Base-by-base conservation (phyloP, 169 alveolate species). In the Amoebophrya sp. region DNA sequence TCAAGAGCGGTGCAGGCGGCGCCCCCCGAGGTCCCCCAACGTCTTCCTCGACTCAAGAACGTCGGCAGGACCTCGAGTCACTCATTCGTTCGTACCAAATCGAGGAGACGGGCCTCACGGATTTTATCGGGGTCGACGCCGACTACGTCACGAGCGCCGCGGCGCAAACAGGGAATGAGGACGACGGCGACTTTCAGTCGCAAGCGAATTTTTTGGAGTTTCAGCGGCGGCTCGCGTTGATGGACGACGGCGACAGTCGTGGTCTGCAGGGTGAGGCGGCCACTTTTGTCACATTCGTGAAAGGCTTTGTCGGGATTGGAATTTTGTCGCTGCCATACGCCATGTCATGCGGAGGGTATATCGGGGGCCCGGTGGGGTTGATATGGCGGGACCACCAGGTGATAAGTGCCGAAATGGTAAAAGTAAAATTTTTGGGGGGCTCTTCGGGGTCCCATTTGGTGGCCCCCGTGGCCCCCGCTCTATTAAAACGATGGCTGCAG, bases 331-430 rank as follows among this genome's bases (percentile, higher is more conserved):
- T 88, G 23, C 90, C 90, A 40, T 88, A 41, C 41, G 90, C 90
- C 41, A 88, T 88, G 90, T 41, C 34, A 29, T 41, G 58, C 18
- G 90, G 90, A 0, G 90, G 90, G 41, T 88, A 88, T 41, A 16
- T 88, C n/a, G 90, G 90, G 40, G 90, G 90, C 16, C 90, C 90
- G 23, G 70, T 43, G 41, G 90, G 90, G 7, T 41, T 88, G 67
- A 58, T 16, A 2, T 13, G 78, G 34, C 34, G n/a, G n/a, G n/a
- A n/a, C n/a, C n/a, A n/a, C n/a, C n/a, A n/a, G n/a, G n/a, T n/a
- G n/a, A n/a, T n/a, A n/a, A n/a, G n/a, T n/a, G n/a, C n/a, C n/a
- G n/a, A n/a, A n/a, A n/a, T n/a, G n/a, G n/a, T n/a, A n/a, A n/a
- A n/a, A n/a, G n/a, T n/a, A n/a, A n/a, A n/a, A n/a, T n/a, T n/a